A percentile compares a stretch with the other conserved stretches of the same genome.
phyloP scores from a whole-genome alignment of 2,329 filamentous ascomycete species.

The Venturiaceae sp. region DNA sequence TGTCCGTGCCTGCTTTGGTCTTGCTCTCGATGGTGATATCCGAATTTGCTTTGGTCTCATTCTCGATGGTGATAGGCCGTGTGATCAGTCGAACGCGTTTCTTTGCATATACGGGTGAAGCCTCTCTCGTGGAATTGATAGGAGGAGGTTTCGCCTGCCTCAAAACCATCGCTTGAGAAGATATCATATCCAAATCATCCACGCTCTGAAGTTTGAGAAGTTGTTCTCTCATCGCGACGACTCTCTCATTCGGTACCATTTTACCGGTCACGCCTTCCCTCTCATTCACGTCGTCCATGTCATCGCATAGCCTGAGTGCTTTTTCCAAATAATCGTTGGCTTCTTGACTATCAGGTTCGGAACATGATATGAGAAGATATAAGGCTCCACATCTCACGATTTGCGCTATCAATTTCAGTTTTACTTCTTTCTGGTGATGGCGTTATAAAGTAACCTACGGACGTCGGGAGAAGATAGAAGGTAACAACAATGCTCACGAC shows the following conservation, averaged over 20 bases:
- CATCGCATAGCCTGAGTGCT: neutral
- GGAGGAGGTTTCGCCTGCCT: too few relatives aligned
- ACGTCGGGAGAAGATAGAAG: neutral
- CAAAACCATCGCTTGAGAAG: too few relatives aligned
- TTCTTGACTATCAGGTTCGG: neutral
- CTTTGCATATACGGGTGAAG: too few relatives aligned
- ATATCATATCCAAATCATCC: too few relatives aligned
- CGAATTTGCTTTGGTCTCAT: too few relatives aligned
- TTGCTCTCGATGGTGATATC: too few relatives aligned
- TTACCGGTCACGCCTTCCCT: neutral
- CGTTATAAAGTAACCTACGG: neutral
- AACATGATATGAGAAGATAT: neutral
- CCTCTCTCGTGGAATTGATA: too few relatives aligned
- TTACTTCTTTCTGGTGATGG: neutral
- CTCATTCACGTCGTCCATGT: neutral
- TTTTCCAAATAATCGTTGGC: neutral
- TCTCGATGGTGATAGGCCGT: too few relatives aligned
- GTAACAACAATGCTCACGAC: neutral
- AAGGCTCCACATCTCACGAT: neutral
- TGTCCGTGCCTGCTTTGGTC: too few relatives aligned
- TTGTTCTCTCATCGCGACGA: neutral
- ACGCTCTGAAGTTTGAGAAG: neutral
- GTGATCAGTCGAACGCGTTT: too few relatives aligned
- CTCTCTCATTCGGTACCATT: neutral
- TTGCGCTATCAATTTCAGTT: neutral